Evolutionary conservation across 129 eudicot genomes (phyloP), one percentile per base, ranked within the genome.

Genomic region (Chrysanthemum lavandulifolium): DNA sequence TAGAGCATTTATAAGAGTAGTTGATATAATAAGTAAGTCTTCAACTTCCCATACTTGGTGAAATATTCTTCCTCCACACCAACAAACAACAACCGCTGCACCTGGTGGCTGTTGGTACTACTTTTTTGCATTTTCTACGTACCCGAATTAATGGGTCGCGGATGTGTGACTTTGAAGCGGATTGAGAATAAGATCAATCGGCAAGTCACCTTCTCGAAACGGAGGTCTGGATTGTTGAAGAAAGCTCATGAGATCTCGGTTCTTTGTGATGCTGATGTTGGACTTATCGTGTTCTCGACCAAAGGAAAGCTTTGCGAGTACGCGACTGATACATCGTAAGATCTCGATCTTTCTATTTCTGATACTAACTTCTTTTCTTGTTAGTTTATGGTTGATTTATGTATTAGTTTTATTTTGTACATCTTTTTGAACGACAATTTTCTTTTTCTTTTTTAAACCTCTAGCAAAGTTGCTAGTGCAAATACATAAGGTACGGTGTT

Each of bases 231-330:
- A 61, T 80, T 80, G 73, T 16, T 80, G 61, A 80, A 80, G 55
- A 80, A 80, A 56, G 84, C 84, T 69, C 67, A 69, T 50, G 84
- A 80, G 68, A 68, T 80, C 76, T 80, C 84, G 6, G 73, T 80
- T 1, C 76, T 80, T 1, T 80, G 84, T 18, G 84, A 80, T 5
- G 80, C 79, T 6, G 80, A 80, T 47, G 80, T 80, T 1, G 84
- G 73, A 49, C 76, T 80, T 36, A 75, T 80, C 80, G 67, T 80
- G 73, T 80, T 74, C 80, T 80, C 84, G 29, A 62, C 80, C 16
- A 70, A 65, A 15, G 84, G 80, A 75, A 80, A 80, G 76, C 73
- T 80, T 53, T 55, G 66, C 27, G 80, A 80, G 56, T 80, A 78
- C 62, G 47, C 82, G 47, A 55, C 82, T 12, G 6, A 65, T 72